These are phyloP conservation scores for Diaporthe longicolla DNA, from an alignment of 2,329 filamentous ascomycete species.

Conservation along the genomic window DNA sequence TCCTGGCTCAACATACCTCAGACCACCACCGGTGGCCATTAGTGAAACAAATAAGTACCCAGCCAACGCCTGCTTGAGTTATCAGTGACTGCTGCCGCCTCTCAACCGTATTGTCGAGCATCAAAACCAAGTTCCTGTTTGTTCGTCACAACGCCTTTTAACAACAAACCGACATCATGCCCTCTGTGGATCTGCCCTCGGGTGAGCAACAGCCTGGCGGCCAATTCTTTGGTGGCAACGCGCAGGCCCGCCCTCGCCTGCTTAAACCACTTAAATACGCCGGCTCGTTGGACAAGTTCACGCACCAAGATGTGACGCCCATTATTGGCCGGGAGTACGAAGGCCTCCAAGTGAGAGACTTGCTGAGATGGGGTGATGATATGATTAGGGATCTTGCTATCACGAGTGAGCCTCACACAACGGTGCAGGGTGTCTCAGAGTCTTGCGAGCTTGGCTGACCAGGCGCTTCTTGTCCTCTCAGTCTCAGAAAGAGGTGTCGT, in stretches of 20 bases:
- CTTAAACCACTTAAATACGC: constrained; percentile 49
- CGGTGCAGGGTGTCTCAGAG: too few species aligned
- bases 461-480: constrained; percentile 36
- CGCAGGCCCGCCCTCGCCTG: constrained; percentile 45
- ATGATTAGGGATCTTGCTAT: constrained; percentile 51
- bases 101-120: neutral
- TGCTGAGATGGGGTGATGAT: constrained; percentile 50
- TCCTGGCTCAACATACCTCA: neutral
- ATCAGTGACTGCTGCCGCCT: neutral
- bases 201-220: constrained; percentile 41
- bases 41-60: constrained; percentile 20
- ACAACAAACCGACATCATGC: constrained; percentile 50
- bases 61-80: constrained; percentile 8
- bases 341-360: constrained; percentile 50
- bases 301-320: constrained; percentile 53
- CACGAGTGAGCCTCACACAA: constrained; percentile 46
- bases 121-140: neutral
- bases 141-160: too few species aligned
- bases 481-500: constrained; percentile 65
- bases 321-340: constrained; percentile 53
- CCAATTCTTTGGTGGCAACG: constrained; percentile 48
- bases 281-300: constrained; percentile 57
- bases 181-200: constrained; percentile 48
- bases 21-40: neutral
- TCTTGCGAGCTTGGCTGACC: constrained; percentile 24